Conservation (phyloP, 164 flowering plant species). For the Cinnamomum micranthum region DNA sequence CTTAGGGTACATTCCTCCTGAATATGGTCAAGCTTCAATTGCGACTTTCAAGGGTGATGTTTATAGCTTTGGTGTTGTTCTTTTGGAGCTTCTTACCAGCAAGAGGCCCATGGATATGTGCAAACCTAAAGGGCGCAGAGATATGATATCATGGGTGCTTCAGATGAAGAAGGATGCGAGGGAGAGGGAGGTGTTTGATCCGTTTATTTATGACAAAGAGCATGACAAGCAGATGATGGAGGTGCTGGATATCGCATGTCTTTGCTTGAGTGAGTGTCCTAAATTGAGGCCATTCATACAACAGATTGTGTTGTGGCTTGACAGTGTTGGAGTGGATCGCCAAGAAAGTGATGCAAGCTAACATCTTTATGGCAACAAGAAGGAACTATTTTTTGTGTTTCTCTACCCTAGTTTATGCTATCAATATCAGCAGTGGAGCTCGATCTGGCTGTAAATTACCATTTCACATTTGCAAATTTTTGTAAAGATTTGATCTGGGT, state of each 20-base stretch:
- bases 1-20: slow-evolving; percentile 85
- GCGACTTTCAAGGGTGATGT: slow-evolving; percentile 85
- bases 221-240: slow-evolving; percentile 35
- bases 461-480: not conserved
- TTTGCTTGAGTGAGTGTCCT: slow-evolving; percentile 56
- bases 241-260: slow-evolving; percentile 63
- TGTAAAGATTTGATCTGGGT: not conserved
- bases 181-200: slow-evolving; percentile 60
- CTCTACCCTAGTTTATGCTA: not conserved
- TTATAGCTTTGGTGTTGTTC: slow-evolving; percentile 85
- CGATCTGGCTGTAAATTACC: slow-evolving; percentile 1
- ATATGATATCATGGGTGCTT: slow-evolving; percentile 69
- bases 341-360: slow-evolving; percentile 4
- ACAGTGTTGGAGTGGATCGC: slow-evolving; percentile 25
- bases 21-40: slow-evolving; percentile 62
- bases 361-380: not conserved
- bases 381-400: not conserved
- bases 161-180: slow-evolving; percentile 60
- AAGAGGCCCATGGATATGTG: slow-evolving; percentile 80
- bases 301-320: slow-evolving; percentile 67
- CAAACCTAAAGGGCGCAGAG: slow-evolving; percentile 52
- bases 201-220: slow-evolving; percentile 46
- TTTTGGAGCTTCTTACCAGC: slow-evolving; percentile 79
- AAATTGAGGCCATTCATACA: slow-evolving; percentile 56
- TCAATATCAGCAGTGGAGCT: not conserved